phyloP scores from a whole-genome alignment of 2,329 filamentous ascomycete genomes.

The Penicillium sp. region DNA sequence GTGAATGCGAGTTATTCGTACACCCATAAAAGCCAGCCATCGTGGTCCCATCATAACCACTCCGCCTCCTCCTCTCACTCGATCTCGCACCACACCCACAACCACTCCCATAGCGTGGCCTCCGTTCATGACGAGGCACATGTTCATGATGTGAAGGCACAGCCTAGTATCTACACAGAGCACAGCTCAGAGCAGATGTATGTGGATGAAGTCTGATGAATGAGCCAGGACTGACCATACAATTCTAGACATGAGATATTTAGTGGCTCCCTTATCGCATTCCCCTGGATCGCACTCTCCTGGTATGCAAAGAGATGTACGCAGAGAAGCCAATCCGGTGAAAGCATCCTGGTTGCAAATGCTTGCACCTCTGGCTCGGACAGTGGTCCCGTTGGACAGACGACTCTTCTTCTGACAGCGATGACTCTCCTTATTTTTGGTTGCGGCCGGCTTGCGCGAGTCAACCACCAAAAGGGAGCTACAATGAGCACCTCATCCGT shows the following conservation, averaged over 20 bases:
- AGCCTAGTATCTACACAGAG: not conserved
- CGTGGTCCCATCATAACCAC: conserved; percentile 32
- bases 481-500: conserved; percentile 2
- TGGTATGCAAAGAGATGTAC: conserved; percentile 33
- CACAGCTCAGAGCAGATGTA: conserved; percentile 11
- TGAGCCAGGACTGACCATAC: conserved; percentile 4
- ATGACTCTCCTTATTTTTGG: conserved; percentile 32
- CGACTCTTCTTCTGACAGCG: conserved; percentile 29
- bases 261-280: conserved; percentile 44
- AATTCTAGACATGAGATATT: conserved; percentile 44
- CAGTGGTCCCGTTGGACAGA: conserved; percentile 20
- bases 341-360: conserved; percentile 9
- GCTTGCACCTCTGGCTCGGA: conserved; percentile 5
- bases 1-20: conserved; percentile 20
- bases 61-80: conserved; percentile 40
- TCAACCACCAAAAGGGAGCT: conserved; percentile 7
- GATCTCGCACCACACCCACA: conserved; percentile 29
- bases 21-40: conserved; percentile 24
- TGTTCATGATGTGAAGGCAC: conserved; percentile 3
- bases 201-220: conserved; percentile 3
- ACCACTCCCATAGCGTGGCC: conserved; percentile 22
- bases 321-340: conserved; percentile 10
- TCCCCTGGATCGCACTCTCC: conserved; percentile 37
- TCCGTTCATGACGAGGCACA: conserved; percentile 13
- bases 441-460: conserved; percentile 22